Percentiles rank a stretch among this genome's conserved stretches.
Evolutionary conservation across 176 grass and related monocot species (phyloP).

Genomic region (Melocanna baccifera): DNA sequence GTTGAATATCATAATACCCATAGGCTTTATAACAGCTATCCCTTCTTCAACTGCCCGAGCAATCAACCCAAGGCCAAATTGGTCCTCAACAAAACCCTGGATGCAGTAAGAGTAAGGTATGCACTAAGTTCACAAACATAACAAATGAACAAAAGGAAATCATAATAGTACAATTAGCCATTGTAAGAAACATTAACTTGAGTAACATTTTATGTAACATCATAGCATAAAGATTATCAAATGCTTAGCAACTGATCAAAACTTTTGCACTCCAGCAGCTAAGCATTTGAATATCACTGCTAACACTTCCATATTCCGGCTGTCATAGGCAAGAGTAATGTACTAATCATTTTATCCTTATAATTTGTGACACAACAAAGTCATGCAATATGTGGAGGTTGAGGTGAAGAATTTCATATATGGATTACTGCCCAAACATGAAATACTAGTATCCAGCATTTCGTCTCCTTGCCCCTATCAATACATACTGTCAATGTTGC

Average conservation of each 20-base stretch:
- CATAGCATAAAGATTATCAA: not conserved
- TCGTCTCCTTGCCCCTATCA: not conserved
- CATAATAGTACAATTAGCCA: not conserved
- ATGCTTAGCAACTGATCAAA: not conserved
- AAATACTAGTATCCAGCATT: not conserved
- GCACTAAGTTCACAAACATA: constrained; percentile 25
- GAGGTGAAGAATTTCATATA: not conserved
- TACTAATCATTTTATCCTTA: not conserved
- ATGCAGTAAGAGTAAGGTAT: constrained; percentile 21
- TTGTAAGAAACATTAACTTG: constrained; percentile 13
- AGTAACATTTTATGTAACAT: not conserved
- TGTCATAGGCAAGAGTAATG: not conserved
- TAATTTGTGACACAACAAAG: not conserved
- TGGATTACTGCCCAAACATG: not conserved
- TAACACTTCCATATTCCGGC: not conserved
- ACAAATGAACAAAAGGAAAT: constrained; percentile 6
- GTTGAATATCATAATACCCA: constrained; percentile 91
- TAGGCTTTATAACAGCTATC: constrained; percentile 96
- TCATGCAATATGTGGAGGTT: not conserved
- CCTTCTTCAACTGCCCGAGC: constrained; percentile 98
- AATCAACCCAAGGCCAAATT: constrained; percentile 96
- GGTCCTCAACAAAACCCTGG: constrained; percentile 94
- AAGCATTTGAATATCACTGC: not conserved
- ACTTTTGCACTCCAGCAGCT: not conserved
- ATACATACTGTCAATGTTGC: not conserved